Percentiles rank a stretch among this genome's conserved stretches.
Conservation (phyloP, 306 rosid genomes). For the Acacia crassicarpa region DNA sequence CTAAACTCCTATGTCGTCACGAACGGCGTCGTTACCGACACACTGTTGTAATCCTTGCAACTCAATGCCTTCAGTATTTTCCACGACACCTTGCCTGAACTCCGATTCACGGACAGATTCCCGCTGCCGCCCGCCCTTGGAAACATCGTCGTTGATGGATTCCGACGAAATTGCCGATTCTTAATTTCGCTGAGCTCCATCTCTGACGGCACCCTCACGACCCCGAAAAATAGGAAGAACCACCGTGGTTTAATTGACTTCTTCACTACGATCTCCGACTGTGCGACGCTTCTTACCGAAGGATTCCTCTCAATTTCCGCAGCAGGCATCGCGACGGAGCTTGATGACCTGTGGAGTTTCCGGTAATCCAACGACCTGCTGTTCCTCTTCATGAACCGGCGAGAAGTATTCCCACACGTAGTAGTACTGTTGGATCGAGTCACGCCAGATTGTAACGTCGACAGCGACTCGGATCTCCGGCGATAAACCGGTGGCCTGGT, state of each 20-base stretch:
- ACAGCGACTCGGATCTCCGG: constrained; percentile 63
- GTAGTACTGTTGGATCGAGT: constrained; percentile 52
- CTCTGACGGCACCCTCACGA: constrained; percentile 67
- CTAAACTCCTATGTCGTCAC: constrained; percentile 24
- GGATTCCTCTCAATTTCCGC: constrained; percentile 49
- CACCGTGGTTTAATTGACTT: constrained; percentile 48
- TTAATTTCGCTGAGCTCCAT: constrained; percentile 84
- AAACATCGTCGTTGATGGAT: constrained; percentile 34
- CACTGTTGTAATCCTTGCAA: constrained; percentile 77
- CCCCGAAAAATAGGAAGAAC: constrained; percentile 67
- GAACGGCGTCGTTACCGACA: constrained; percentile 68
- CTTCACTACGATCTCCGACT: constrained; percentile 35
- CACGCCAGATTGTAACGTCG: constrained; percentile 44
- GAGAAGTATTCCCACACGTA: constrained; percentile 19
- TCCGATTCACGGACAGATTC: constrained; percentile 38
- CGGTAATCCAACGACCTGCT: constrained; percentile 65
- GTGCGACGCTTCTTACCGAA: constrained; percentile 30
- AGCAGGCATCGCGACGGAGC: constrained; percentile 23
- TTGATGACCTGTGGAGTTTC: constrained; percentile 35
- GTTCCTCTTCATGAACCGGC: constrained; percentile 45
- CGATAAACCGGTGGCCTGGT: constrained; percentile 30
- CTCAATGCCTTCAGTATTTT: constrained; percentile 74
- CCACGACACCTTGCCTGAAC: constrained; percentile 75
- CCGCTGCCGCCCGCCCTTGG: constrained; percentile 28
- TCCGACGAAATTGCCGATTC: constrained; percentile 70